phyloP scores from a whole-genome alignment of 306 rosid genomes.

The Parietaria judaica region DNA sequence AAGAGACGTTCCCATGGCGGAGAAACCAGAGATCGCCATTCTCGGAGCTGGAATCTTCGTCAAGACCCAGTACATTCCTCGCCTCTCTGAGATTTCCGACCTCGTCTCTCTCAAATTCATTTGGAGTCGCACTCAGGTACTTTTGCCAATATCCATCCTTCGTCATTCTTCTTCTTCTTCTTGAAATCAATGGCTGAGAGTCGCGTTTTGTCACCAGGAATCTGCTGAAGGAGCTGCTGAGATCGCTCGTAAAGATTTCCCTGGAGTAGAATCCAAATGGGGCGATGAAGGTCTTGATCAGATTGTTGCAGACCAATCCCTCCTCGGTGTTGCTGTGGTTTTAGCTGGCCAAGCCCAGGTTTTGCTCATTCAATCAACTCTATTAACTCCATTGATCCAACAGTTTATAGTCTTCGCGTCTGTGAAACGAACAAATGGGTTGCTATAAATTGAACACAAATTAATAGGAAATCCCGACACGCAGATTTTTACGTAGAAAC shows the following conservation, averaged over 20 bases:
- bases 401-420: neutral
- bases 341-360: conserved; percentile 95
- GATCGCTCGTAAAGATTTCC: conserved; percentile 44
- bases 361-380: neutral
- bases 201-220: conserved; percentile 28
- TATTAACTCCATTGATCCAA: neutral
- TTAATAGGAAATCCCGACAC: too few relatives aligned
- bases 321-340: conserved; percentile 77
- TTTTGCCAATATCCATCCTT: neutral
- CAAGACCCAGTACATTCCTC: conserved; percentile 70
- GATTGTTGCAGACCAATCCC: conserved; percentile 49
- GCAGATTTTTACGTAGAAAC: neutral
- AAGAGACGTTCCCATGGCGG: conserved; percentile 32
- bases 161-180: neutral
- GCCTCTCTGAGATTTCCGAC: conserved; percentile 70
- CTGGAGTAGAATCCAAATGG: conserved; percentile 58
- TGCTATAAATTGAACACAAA: too few relatives aligned
- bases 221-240: conserved; percentile 65
- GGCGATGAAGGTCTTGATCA: conserved; percentile 70
- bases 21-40: conserved; percentile 55
- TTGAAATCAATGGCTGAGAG: neutral
- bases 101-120: conserved; percentile 61
- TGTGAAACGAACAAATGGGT: neutral
- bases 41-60: conserved; percentile 87
- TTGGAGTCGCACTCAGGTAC: conserved; percentile 87